Evolutionary conservation across 1,284 basidiomycete genomes (phyloP), one percentile per base, ranked within the genome.

Genomic region (Fomitopsis palustris): DNA sequence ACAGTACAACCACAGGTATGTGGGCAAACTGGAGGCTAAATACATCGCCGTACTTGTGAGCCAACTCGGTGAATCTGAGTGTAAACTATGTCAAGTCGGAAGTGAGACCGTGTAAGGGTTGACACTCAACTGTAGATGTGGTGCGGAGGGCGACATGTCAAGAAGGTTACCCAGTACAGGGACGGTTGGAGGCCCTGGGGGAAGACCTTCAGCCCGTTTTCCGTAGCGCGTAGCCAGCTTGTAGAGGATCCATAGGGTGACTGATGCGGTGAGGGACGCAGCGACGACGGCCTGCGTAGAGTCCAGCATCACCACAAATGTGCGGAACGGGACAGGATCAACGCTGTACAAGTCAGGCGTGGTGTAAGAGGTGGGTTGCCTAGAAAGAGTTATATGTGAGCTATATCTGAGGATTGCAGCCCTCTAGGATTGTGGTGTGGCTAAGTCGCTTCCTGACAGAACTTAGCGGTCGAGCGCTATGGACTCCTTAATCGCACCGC

Each of bases 141-240:
- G 58, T 31, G 64, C 61, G 37, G 61, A 58, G 25, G 60, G 69
- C 6, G 74, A 73, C 54, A 74, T 70, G 16, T 65, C 53, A 35
- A 64, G 64, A 8, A 72, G 27, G 55, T 75, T 74, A 12, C 74
- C 74, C 10, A 75, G 59, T n/a, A 74, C 23, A 0, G 72, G 72
- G 7, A 62, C 33, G 10, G 73, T 74, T 2, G 72, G 72, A 1
- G 74, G 74, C 1, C 73, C 74, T n/a, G 72, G 72, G 19, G 74
- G 74, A n/a, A 75, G 67, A 25, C 21, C 57, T 42, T 23, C 68
- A 67, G 54, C 73, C 58, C 27, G 54, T 31, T 19, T 16, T 16
- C 45, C 41, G 41, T 19, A 23, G 45, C 45, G 9, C 38, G 38
- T 7, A 16, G 16, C n/a, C 4, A 41, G 4, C n/a, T 19, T 41